phyloP scores from a whole-genome alignment of 495 filamentous ascomycete species.

The Neurospora sp. region DNA sequence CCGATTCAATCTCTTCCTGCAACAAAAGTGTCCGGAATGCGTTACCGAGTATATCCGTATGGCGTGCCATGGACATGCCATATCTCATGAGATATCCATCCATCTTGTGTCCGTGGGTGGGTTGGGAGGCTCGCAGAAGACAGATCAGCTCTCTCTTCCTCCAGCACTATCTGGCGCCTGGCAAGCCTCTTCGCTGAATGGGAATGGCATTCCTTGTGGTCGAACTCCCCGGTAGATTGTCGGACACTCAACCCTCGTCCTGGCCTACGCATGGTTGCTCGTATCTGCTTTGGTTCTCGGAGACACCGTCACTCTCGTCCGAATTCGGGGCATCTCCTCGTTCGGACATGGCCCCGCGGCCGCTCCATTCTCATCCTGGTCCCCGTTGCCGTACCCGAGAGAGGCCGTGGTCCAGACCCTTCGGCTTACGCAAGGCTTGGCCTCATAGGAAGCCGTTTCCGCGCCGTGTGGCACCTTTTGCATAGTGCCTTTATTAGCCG shows the following conservation, averaged over 20 bases:
- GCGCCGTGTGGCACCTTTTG: slow-evolving; percentile 8
- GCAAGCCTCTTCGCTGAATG: not conserved
- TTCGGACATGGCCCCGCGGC: slow-evolving; percentile 16
- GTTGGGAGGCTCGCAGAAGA: not conserved
- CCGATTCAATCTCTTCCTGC: not conserved
- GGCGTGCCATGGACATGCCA: not conserved
- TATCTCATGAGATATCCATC: not conserved
- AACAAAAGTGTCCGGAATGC: not conserved
- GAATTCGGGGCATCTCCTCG: slow-evolving; percentile 6
- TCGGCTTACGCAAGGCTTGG: slow-evolving; percentile 3
- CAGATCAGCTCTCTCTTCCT: not conserved
- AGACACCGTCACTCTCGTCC: not conserved
- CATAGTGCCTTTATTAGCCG: slow-evolving; percentile 13
- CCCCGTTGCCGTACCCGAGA: not conserved
- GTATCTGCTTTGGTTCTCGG: not conserved
- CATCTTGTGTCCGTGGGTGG: not conserved
- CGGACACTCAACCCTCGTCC: not conserved
- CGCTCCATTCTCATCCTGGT: slow-evolving; percentile 7
- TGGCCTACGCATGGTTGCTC: not conserved
- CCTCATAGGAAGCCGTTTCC: not conserved
- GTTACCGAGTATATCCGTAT: not conserved
- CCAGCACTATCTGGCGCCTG: not conserved
- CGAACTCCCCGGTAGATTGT: not conserved
- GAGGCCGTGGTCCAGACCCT: not conserved
- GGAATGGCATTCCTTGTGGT: not conserved